phyloP scores from a whole-genome alignment of 2,329 filamentous ascomycete genomes.

The Aspergillus piperis region DNA sequence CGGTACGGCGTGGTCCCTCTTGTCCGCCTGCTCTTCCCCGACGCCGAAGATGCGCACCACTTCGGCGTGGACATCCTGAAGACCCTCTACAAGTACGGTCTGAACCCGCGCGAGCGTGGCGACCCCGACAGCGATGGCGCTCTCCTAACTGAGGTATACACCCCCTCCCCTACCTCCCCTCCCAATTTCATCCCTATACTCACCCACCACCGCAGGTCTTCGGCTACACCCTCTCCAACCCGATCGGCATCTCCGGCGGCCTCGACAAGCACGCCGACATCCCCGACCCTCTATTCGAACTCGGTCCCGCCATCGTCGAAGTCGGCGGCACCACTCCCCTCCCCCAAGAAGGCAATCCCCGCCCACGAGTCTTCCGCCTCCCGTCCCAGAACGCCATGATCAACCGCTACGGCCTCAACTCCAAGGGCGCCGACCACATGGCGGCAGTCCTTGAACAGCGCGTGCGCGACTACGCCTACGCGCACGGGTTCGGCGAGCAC shows the following conservation, averaged over 20 bases:
- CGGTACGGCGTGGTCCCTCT: constrained; percentile 61
- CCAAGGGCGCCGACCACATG: constrained; percentile 82
- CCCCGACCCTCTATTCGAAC: constrained; percentile 76
- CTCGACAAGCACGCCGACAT: constrained; percentile 94
- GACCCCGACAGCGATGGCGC: constrained; percentile 56
- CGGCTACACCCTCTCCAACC: constrained; percentile 75
- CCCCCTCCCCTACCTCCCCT: neutral
- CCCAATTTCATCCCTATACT: neutral
- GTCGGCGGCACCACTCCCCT: constrained; percentile 85
- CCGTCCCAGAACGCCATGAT: constrained; percentile 83
- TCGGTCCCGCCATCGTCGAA: constrained; percentile 86
- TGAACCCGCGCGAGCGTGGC: constrained; percentile 83
- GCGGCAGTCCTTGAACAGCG: constrained; percentile 76
- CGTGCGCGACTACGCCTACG: constrained; percentile 73
- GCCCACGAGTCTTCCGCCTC: constrained; percentile 84
- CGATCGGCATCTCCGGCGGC: constrained; percentile 91
- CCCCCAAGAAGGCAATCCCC: constrained; percentile 86
- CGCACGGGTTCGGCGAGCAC: constrained; percentile 64
- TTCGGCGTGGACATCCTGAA: constrained; percentile 71
- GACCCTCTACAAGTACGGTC: constrained; percentile 68
- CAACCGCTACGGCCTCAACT: constrained; percentile 96
- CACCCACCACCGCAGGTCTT: constrained; percentile 62
- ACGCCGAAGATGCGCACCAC: constrained; percentile 85
- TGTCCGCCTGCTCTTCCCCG: constrained; percentile 44
- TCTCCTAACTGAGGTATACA: constrained; percentile 54